Percentiles rank a stretch among this genome's conserved stretches.
Conservation (phyloP, 352 stramenopile genomes). For the Phytophthora niederhauseri region DNA sequence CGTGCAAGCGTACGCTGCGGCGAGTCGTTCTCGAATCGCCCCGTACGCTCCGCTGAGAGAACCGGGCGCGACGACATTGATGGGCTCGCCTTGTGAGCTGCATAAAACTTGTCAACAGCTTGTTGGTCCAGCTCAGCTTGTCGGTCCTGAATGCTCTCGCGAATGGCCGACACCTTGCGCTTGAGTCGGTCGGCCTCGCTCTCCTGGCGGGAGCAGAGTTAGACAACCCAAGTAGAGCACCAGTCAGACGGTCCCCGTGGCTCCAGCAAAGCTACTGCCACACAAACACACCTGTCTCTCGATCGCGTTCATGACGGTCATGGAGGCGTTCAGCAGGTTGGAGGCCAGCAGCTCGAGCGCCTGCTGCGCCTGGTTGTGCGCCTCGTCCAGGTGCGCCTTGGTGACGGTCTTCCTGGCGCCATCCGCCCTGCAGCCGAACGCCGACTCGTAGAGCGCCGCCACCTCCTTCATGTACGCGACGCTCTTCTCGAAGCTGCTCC, state of each 20-base stretch:
- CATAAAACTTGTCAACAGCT: conserved; percentile 23
- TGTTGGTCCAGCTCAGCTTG: conserved; percentile 22
- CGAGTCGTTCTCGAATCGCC: conserved; percentile 4
- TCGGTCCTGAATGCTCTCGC: conserved; percentile 22
- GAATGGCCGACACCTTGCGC: conserved; percentile 18
- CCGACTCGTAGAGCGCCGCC: conserved; percentile 55
- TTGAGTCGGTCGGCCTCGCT: conserved; percentile 16
- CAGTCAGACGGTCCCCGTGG: background rate
- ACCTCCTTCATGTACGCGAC: conserved; percentile 59
- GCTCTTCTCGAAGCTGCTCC: conserved; percentile 56
- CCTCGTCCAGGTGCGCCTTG: conserved; percentile 47
- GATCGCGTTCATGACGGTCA: conserved; percentile 40
- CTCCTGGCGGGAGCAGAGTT: conserved; percentile 16
- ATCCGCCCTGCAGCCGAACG: conserved; percentile 32
- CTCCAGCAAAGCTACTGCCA: background rate
- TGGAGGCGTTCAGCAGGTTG: conserved; percentile 59
- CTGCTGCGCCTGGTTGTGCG: conserved; percentile 53
- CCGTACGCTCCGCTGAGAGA: background rate
- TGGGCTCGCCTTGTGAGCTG: conserved; percentile 3
- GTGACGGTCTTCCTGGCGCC: conserved; percentile 33
- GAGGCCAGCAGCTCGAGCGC: conserved; percentile 63
- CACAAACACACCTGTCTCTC: conserved; percentile 46
- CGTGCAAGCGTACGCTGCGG: conserved; percentile 7
- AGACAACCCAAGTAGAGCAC: background rate
- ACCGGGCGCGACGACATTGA: background rate